Base-by-base conservation (phyloP, 441 rosid genomes). In the Jatropha multifida region DNA sequence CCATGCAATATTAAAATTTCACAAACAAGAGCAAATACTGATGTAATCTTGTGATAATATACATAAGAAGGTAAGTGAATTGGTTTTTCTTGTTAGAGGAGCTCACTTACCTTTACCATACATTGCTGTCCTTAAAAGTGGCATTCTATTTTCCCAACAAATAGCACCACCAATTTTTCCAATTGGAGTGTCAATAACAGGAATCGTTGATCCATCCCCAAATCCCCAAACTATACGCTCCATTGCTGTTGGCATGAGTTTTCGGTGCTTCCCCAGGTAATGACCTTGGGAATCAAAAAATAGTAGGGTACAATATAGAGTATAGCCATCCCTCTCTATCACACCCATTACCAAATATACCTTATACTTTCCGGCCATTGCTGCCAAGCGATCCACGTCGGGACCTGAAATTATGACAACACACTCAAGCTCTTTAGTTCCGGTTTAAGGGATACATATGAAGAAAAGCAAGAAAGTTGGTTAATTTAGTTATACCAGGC, bases 101-200 rank as follows among this genome's bases (percentile, higher is more conserved):
- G 68, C 86, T 77, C 79, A 91, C 99, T 23, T 23, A 23, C 23
- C 98, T 92, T 92, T 89, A 64, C 85, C 95, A 83, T 92, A 95
- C 91, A 95, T 83, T n/a, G 99, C 99, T 38, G 95, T 92, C 81
- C 98, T 86, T 13, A 92, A 86, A 73, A 94, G 92, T 1, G 99
- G 99, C 98, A 95, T 95, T 83, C 89, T 86, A 75, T 93, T 95
- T 73, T 95, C 97, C 98, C 98, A 95, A 79, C 97, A 95, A 72
- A 93, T 88, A 64, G 94, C 98, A 65, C 95, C 96, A 46, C 98
- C 97, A 0, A 95, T 88, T 81, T 93, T 95, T 13, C 98, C 97
- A 58, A 93, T 73, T 2, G 94, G 89, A 38, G 96, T 90, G 55
- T 92, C 93, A 55, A 92, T 85, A 69, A 95, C 95, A 4, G 96